Conservation (phyloP, 495 filamentous ascomycete species). For the Pseudevernia furfuracea region DNA sequence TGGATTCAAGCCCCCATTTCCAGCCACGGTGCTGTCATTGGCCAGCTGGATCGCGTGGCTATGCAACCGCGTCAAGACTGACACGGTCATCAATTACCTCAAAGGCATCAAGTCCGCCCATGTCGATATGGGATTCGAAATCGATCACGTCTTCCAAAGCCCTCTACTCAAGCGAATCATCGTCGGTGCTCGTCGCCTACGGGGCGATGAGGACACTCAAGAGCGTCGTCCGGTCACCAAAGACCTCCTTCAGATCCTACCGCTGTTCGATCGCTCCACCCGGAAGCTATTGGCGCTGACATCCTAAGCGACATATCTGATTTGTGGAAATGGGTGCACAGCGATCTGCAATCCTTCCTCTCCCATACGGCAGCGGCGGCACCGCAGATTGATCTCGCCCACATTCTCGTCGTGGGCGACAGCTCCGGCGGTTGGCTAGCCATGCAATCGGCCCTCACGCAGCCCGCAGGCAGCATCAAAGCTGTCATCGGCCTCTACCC, state of each 20-base stretch:
- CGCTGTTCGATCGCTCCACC: not conserved
- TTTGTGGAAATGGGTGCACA: not conserved
- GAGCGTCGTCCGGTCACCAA: not conserved
- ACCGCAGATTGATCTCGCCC: not conserved
- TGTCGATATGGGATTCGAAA: no score
- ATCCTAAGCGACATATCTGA: not conserved
- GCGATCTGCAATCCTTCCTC: not conserved
- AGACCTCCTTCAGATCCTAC: no score
- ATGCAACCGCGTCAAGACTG: no score
- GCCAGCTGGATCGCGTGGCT: no score
- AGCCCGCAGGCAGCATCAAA: not conserved
- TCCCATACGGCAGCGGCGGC: not conserved
- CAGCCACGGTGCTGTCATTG: no score
- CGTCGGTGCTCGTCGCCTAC: no score
- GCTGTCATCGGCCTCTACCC: not conserved
- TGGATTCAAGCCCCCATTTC: no score
- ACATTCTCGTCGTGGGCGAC: not conserved
- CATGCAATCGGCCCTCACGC: conserved; percentile 1
- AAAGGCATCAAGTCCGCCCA: no score
- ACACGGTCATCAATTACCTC: no score
- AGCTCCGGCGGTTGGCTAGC: not conserved
- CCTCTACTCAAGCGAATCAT: no score
- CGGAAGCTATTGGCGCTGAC: not conserved
- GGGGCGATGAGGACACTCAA: no score
- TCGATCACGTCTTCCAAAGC: no score